Evolutionary conservation across 1,284 basidiomycete genomes (phyloP).

Genomic region (Vanrija pseudolonga): DNA sequence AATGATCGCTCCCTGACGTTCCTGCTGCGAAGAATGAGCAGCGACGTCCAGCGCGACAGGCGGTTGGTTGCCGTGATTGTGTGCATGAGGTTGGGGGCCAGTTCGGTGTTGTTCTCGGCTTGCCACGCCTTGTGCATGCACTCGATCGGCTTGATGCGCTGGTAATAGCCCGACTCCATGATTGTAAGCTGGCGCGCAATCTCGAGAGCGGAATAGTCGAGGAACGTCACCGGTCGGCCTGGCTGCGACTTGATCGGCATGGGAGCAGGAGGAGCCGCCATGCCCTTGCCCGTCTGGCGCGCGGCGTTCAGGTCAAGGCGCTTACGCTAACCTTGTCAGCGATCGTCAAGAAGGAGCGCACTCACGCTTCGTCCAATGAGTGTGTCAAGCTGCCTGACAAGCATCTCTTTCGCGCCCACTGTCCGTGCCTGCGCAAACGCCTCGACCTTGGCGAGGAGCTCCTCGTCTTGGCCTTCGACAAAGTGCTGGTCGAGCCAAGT

Average conservation of each 20-base stretch:
- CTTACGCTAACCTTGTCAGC: background rate
- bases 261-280: conserved; percentile 35
- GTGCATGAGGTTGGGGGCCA: conserved; percentile 57
- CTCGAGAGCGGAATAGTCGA: conserved; percentile 68
- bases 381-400: conserved; percentile 67
- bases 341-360: background rate
- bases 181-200: conserved; percentile 91
- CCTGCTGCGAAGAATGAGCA: conserved; percentile 71
- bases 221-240: conserved; percentile 29
- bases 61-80: conserved; percentile 88
- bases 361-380: conserved; percentile 64
- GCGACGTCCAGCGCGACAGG: conserved; percentile 79
- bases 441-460: conserved; percentile 72
- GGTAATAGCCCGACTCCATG: conserved; percentile 81
- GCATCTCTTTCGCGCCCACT: conserved; percentile 56
- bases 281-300: background rate
- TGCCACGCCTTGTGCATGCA: conserved; percentile 62
- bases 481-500: conserved; percentile 76
- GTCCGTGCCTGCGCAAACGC: conserved; percentile 65
- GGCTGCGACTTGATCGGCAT: background rate
- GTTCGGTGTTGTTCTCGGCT: conserved; percentile 15
- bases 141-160: conserved; percentile 84
- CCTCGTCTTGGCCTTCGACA: conserved; percentile 73
- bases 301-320: background rate
- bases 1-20: conserved; percentile 78